Percentiles rank a stretch among this genome's conserved stretches.
These are phyloP conservation scores for Spizellomyces sp. DNA, from an alignment of 192 early-diverging fungal species.

Conservation along the genomic window DNA sequence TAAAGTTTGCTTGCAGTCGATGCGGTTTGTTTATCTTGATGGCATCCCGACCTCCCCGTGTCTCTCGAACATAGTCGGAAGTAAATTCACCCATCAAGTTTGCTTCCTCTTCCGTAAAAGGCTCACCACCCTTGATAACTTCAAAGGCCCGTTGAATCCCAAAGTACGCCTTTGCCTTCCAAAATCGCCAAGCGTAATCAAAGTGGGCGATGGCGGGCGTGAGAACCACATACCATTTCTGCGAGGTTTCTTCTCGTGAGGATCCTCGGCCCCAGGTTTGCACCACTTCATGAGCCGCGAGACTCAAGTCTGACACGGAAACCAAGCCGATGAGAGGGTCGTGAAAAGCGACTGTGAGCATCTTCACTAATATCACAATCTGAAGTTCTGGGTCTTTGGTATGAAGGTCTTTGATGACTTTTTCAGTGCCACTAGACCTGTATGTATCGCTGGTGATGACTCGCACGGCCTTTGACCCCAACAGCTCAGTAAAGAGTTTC, in stretches of 20 bases:
- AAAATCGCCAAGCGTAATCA: background rate
- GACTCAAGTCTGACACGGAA: background rate
- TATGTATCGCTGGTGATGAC: background rate
- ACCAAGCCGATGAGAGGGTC: background rate
- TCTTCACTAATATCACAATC: background rate
- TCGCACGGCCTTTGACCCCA: background rate
- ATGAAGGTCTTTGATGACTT: background rate
- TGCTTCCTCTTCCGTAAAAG: background rate
- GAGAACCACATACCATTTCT: background rate
- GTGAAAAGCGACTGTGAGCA: background rate
- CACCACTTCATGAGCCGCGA: background rate
- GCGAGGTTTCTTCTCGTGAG: background rate
- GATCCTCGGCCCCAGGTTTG: background rate
- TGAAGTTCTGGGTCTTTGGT: background rate
- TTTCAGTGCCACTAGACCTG: background rate
- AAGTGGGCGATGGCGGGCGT: background rate
- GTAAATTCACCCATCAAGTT: background rate
- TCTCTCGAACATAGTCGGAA: too few species aligned
- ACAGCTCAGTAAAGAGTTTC: background rate
- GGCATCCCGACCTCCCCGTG: too few species aligned
- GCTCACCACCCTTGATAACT: background rate
- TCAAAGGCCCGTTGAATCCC: background rate
- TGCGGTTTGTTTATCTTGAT: too few species aligned
- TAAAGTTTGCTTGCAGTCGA: too few species aligned
- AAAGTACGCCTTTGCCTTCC: slow-evolving; percentile 5